These are phyloP conservation scores for Leccinum ambiguum DNA, from an alignment of 1,284 basidiomycete species.

Conservation along the genomic window DNA sequence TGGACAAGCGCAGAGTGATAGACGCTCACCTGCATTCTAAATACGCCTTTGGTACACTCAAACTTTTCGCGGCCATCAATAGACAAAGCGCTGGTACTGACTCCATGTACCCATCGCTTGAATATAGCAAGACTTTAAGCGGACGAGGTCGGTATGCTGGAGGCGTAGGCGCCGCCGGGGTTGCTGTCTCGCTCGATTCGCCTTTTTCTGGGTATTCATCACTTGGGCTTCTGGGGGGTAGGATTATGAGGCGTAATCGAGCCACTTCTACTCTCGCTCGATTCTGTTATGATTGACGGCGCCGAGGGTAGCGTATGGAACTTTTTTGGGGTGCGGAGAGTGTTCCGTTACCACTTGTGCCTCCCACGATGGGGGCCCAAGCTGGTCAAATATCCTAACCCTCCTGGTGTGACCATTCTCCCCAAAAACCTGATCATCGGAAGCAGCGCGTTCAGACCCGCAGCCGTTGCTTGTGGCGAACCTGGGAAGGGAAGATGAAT, in stretches of 20 bases:
- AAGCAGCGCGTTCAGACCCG: slow-evolving; percentile 3
- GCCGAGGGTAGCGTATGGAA: not conserved
- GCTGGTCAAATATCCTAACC: not conserved
- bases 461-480: not conserved
- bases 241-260: slow-evolving; percentile 3
- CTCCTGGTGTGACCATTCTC: slow-evolving; percentile 5
- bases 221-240: not conserved
- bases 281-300: not conserved
- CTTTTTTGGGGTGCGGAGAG: not conserved
- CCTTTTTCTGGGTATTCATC: slow-evolving; percentile 1
- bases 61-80: slow-evolving; percentile 78
- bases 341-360: not conserved
- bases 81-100: slow-evolving; percentile 86
- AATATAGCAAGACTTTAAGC: slow-evolving; percentile 70
- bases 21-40: slow-evolving; percentile 65
- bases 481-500: slow-evolving; percentile 1
- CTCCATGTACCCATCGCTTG: slow-evolving; percentile 89
- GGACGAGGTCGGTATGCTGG: slow-evolving; percentile 46
- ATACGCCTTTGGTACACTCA: slow-evolving; percentile 86
- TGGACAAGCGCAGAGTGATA: not conserved
- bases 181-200: slow-evolving; percentile 8
- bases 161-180: not conserved
- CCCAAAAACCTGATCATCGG: slow-evolving; percentile 3
- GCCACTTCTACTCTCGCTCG: not conserved
- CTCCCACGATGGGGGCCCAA: not conserved